Evolutionary conservation across 805 yeast genomes (phyloP).

Genomic region (Ogataea trehalophila): DNA sequence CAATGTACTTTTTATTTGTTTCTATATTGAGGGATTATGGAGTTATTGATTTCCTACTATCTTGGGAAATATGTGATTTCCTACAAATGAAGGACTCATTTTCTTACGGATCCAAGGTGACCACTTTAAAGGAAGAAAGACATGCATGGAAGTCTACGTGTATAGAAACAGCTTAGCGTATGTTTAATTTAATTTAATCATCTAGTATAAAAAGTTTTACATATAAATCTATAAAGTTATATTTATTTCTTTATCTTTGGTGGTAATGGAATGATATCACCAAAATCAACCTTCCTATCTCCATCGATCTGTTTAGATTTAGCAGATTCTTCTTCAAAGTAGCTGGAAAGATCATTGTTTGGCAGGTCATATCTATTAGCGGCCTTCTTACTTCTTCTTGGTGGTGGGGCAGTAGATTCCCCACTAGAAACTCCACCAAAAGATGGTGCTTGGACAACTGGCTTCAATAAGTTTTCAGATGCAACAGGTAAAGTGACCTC

Average conservation of each 20-base stretch:
- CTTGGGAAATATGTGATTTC: constrained; percentile 47
- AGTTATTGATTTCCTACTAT: constrained; percentile 57
- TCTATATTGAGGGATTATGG: constrained; percentile 62
- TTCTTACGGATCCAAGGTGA: constrained; percentile 6
- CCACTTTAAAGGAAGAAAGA: constrained; percentile 21
- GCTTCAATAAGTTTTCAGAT: constrained; percentile 13
- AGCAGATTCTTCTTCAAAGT: constrained; percentile 38
- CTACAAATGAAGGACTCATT: constrained; percentile 60
- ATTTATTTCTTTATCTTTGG: constrained; percentile 18
- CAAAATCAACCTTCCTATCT: constrained; percentile 20
- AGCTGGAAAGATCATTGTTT: constrained; percentile 30
- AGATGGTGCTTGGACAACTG: constrained; percentile 22
- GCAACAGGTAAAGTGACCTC: background rate
- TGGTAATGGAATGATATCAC: constrained; percentile 31
- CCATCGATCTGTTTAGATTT: constrained; percentile 36
- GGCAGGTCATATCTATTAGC: constrained; percentile 9
- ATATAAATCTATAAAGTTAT: background rate
- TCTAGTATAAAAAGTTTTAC: background rate
- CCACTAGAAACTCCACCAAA: constrained; percentile 6
- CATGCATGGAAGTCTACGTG: constrained; percentile 18
- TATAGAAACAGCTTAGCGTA: background rate
- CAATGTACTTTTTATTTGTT: constrained; percentile 48
- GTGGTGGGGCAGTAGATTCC: constrained; percentile 5
- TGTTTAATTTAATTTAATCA: background rate
- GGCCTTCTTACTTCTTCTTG: constrained; percentile 8